Evolutionary conservation across 1,139 yeast species (phyloP).

Genomic region (Kodamaea sp.): DNA sequence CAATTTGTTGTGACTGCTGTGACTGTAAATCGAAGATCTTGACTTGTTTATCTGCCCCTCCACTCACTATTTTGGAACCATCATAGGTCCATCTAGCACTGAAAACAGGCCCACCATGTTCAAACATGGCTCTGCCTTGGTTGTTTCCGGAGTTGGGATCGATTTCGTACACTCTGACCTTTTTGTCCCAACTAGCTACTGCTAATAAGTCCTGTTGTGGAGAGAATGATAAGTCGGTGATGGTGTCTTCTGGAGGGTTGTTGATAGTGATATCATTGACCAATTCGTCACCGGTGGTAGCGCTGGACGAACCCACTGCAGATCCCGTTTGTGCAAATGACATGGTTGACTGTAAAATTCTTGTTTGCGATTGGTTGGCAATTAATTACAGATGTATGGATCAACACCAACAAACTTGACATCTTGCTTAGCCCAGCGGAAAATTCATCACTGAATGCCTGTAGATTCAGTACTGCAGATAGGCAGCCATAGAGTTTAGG

Average conservation of each 20-base stretch:
- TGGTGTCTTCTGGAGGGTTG: conserved; percentile 90
- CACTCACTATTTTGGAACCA: conserved; percentile 85
- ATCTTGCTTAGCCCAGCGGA: no score
- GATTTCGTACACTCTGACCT: conserved; percentile 89
- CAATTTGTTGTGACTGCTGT: conserved; percentile 83
- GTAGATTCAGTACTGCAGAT: no score
- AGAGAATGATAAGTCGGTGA: conserved; percentile 87
- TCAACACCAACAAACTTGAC: no score
- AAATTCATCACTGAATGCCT: no score
- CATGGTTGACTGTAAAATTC: conserved; percentile 16
- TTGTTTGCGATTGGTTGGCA: neutral
- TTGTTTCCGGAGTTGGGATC: conserved; percentile 64
- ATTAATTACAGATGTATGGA: no score
- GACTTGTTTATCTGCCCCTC: conserved; percentile 92
- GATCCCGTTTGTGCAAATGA: conserved; percentile 28
- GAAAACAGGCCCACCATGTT: conserved; percentile 88
- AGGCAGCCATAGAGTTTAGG: no score
- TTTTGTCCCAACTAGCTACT: conserved; percentile 93
- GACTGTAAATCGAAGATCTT: conserved; percentile 78
- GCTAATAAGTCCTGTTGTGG: conserved; percentile 84
- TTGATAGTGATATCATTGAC: conserved; percentile 74
- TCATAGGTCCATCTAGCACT: conserved; percentile 81
- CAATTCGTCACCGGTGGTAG: conserved; percentile 68
- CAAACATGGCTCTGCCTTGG: conserved; percentile 87
- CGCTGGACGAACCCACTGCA: conserved; percentile 16